Conservation (phyloP, 2,329 filamentous ascomycete genomes). For the Trichoderma lentiforme region DNA sequence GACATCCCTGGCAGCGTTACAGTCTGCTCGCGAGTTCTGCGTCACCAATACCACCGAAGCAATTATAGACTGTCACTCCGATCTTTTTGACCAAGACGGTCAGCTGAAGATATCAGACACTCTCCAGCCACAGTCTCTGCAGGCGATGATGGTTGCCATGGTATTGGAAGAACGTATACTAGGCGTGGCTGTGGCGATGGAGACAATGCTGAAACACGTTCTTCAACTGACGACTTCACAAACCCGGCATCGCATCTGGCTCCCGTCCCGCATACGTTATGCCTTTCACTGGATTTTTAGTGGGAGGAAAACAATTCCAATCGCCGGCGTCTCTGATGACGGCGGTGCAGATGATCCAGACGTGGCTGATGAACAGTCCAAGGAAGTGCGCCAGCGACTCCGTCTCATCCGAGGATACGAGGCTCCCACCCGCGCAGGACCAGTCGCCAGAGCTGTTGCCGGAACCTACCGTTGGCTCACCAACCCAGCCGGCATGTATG, state of each 20-base stretch:
- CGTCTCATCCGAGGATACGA: slow-evolving; percentile 32
- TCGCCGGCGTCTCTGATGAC: slow-evolving; percentile 21
- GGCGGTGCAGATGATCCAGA: slow-evolving; percentile 25
- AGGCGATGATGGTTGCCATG: slow-evolving; percentile 44
- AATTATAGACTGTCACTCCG: slow-evolving; percentile 37
- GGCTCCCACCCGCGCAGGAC: slow-evolving; percentile 20
- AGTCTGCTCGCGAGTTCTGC: slow-evolving; percentile 26
- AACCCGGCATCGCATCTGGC: slow-evolving; percentile 39
- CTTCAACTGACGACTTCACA: slow-evolving; percentile 35
- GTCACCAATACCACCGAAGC: slow-evolving; percentile 37
- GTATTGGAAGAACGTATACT: slow-evolving; percentile 45
- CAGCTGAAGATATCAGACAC: slow-evolving; percentile 30
- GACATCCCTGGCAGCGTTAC: slow-evolving; percentile 28
- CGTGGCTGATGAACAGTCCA: slow-evolving; percentile 30
- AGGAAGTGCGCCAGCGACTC: slow-evolving; percentile 36
- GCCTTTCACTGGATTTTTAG: slow-evolving; percentile 38
- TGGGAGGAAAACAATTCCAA: slow-evolving; percentile 21
- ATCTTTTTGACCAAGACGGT: slow-evolving; percentile 42
- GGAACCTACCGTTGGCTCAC: slow-evolving; percentile 40
- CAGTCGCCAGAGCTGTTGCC: slow-evolving; percentile 26
- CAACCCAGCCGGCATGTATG: slow-evolving; percentile 43
- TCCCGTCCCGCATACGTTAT: slow-evolving; percentile 39
- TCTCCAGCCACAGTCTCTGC: slow-evolving; percentile 29
- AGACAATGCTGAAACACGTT: slow-evolving; percentile 37
- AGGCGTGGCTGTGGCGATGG: slow-evolving; percentile 26